These are phyloP conservation scores for Saturnispora kantuleensis DNA, from an alignment of 805 yeast species.

Conservation along the genomic window DNA sequence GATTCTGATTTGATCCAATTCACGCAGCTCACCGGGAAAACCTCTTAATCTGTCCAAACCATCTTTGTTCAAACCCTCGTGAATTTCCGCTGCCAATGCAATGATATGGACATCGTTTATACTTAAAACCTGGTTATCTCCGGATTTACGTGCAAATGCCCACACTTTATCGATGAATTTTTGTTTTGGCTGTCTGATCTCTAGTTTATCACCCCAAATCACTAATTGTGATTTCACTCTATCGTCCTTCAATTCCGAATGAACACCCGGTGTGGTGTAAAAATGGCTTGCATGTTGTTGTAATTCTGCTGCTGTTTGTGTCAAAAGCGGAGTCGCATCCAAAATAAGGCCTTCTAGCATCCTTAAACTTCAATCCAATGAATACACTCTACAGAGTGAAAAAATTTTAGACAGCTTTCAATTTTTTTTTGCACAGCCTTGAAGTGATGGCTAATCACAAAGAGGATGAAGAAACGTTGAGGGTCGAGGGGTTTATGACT, in stretches of 20 bases:
- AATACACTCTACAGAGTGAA: neutral
- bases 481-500: too few species aligned
- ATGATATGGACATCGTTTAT: conserved; percentile 86
- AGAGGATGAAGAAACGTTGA: too few species aligned
- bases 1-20: conserved; percentile 31
- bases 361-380: neutral
- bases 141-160: conserved; percentile 76
- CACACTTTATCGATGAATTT: conserved; percentile 54
- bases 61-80: conserved; percentile 54
- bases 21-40: conserved; percentile 44
- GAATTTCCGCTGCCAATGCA: conserved; percentile 79
- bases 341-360: conserved; percentile 54
- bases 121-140: conserved; percentile 83
- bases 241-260: conserved; percentile 78
- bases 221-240: conserved; percentile 67
- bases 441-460: neutral
- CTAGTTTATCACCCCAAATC: conserved; percentile 68
- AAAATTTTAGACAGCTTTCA: neutral
- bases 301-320: conserved; percentile 68
- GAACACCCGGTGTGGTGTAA: conserved; percentile 88
- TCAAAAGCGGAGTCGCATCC: conserved; percentile 93
- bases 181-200: conserved; percentile 67
- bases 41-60: conserved; percentile 66
- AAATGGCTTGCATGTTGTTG: conserved; percentile 62
- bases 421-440: conserved; percentile 3